Evolutionary conservation across 371 early-diverging fungal genomes (phyloP), one percentile per base, ranked within the genome.

Genomic region (Zychaea mexicana): DNA sequence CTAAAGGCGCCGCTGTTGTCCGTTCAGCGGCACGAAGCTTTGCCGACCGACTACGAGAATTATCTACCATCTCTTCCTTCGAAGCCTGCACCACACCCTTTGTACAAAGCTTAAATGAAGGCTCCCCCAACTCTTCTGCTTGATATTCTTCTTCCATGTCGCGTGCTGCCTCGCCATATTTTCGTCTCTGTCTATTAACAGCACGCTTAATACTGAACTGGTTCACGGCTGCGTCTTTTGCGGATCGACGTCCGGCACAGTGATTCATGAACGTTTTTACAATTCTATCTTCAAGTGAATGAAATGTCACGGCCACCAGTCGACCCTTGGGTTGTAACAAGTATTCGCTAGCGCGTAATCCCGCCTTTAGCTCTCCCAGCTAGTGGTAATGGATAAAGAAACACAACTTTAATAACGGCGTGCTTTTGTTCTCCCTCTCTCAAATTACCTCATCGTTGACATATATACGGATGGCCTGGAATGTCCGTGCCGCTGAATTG

Each of bases 221-320:
- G 24, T 75, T 75, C 6, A 68, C 64, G 6, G 68, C 66, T 9
- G 79, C 69, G 10, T 69, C 66, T 17, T 63, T 22, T 6, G 69
- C 55, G 0, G 65, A 64, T 22, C 79, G 42, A 52, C 73, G 71
- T 4, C 75, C 76, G 21, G 72, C 58, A 52, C 77, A 69, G 46
- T 76, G 73, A 26, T 83, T 64, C 52, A 93, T 66, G 45, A 85
- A 87, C 28, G 78, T 70, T 65, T 93, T 93, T 22, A 83, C 89
- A 15, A 90, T 77, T 38, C 86, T 53, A 64, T 93, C 93, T 65
- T 93, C 92, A 9, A 92, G 73, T 0, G 90, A 88, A 63, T 93
- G 93, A 57, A 91, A 92, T 1, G 91, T 87, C 6, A 92, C 87
- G 10, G 78, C 83, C 0, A 81, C 88, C 21, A 89, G 68, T 9